Evolutionary conservation across 2,329 filamentous ascomycete genomes (phyloP), one percentile per base, ranked within the genome.

Genomic region (Trichoderma guizhouense): DNA sequence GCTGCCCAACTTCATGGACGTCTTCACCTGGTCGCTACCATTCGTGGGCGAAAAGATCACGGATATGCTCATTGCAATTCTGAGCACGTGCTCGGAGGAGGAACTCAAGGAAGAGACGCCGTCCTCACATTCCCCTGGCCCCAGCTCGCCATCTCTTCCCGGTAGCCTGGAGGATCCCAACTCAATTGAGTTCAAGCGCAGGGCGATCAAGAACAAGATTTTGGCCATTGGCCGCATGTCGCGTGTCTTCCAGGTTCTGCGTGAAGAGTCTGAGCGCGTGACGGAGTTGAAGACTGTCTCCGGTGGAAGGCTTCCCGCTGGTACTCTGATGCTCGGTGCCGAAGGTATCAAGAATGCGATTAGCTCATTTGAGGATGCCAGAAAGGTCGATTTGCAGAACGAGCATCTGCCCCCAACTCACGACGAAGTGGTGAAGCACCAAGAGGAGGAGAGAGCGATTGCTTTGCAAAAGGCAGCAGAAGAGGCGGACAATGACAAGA

Each of bases 1-100:
- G 96, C 89, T 99, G 63, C 96, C 96, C 70, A 99, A 99, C 86
- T 99, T 99, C 81, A 99, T 99, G 96, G 96, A 99, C 79, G 96
- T 99, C 74, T 99, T 99, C 81, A 99, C 96, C n/a, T 99, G 96
- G 96, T 99, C 96, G 39, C 87, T 99, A 73, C 96, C 96, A 0
- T 99, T 99, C 83, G 96, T 99, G 28, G 95, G 96, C 74, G 96
- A 99, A 83, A 99, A 99, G 88, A 95, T 99, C 79, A 98, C 96
- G 21, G 96, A 99, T 79, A 99, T 99, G 96, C 90, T 99, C 75
- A 98, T 99, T 80, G 95, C 95, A 55, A 99, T 99, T 79, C 87
- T 99, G 77, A 98, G 97, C 86, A 98, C 94, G 21, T 98, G 95
- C 86, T 98, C 96, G n/a, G 97, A 99, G 84, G 96, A 99, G 79